Base-by-base conservation (phyloP, 2,329 filamentous ascomycete genomes). In the Macrophomina phaseolina region DNA sequence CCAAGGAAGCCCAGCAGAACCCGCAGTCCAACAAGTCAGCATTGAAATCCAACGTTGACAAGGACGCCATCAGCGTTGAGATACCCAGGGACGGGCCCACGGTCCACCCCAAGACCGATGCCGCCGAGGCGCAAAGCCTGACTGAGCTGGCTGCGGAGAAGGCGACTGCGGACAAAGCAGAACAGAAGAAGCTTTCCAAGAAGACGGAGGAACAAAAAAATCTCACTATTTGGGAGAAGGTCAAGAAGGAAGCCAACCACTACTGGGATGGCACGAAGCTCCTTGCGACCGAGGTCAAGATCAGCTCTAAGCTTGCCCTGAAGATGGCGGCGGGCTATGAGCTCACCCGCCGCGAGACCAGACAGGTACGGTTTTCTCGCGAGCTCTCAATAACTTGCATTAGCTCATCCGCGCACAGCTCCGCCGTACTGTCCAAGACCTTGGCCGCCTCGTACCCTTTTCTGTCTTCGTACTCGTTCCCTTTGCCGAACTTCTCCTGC, bases 221-320 rank as follows among this genome's bases (percentile, higher is more conserved):
- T 77, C 81, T 97, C 80, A 97, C 94, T 0, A 60, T 98, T 1
- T 90, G 89, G 80, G 92, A 98, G 78, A 97, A 94, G 82, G 89
- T 99, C 75, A 99, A 97, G 86, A 94, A 96, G 79, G 95, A 99
- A 80, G 86, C 85, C 14, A 88, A 90, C 69, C 95, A 99, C 79
- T 99, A 99, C 82, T 98, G 95, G 94, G 95, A 99, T 80, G 95
- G 95, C 68, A 98, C 93, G 34, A 99, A 99, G 81, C 85, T 99
- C 74, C 84, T 99, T 71, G 94, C 90, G 28, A 91, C 93, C 1
- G 95, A 99, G 81, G 89, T 98, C 76, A 92, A 85, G 80, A 99
- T 99, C 78, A 98, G 94, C 79, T 92, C 91, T 69, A 90, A 90
- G 69, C 83, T 99, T 71, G 95, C 94, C 5, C 80, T 97, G 78